Evolutionary conservation across 306 rosid species (phyloP).

Genomic region (Cyamopsis tetragonoloba): DNA sequence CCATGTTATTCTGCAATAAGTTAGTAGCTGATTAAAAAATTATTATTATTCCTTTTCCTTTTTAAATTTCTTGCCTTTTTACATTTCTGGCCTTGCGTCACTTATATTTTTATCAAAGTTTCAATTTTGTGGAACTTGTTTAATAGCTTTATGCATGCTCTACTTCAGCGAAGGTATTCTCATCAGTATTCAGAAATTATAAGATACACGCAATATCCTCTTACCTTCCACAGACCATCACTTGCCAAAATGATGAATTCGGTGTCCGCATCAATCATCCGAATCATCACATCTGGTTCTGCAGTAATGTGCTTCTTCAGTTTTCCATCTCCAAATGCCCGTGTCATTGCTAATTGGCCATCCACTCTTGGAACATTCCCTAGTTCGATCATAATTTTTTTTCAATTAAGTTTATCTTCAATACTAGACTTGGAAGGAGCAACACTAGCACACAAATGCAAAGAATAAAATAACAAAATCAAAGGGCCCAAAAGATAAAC

Average conservation of each 20-base stretch:
- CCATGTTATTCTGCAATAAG: not conserved
- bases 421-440: not conserved
- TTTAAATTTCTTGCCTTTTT: not conserved
- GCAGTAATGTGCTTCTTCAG: slow-evolving; percentile 50
- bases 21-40: not conserved
- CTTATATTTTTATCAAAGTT: not conserved
- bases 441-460: slow-evolving; percentile 15
- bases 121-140: not conserved
- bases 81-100: not conserved
- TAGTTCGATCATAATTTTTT: slow-evolving; percentile 31
- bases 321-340: slow-evolving; percentile 59
- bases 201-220: not conserved
- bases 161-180: not conserved
- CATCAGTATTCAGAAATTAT: not conserved
- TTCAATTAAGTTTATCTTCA: slow-evolving; percentile 10
- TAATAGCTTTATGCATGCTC: not conserved
- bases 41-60: not conserved
- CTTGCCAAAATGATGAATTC: slow-evolving; percentile 47
- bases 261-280: slow-evolving; percentile 37
- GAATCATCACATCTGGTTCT: slow-evolving; percentile 44
- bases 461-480: not conserved
- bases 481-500: no score
- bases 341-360: slow-evolving; percentile 59
- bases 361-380: slow-evolving; percentile 59
- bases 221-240: slow-evolving; percentile 56